A percentile compares a stretch with the other conserved stretches of the same genome.
These are phyloP conservation scores for Podosphaera xanthii DNA, from an alignment of 2,329 filamentous ascomycete species.

Conservation along the genomic window DNA sequence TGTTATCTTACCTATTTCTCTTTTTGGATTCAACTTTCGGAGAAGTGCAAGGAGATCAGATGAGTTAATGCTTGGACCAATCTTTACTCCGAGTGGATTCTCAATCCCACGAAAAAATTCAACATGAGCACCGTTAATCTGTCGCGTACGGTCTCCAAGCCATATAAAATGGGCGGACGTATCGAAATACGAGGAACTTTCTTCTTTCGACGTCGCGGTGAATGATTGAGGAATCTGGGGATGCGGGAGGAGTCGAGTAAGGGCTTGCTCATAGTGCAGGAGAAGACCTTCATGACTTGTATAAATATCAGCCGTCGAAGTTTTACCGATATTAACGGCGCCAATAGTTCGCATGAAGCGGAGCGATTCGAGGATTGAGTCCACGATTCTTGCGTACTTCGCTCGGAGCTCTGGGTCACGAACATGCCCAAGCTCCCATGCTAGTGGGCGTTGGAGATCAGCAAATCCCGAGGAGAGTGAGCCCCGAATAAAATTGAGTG, in stretches of 20 bases:
- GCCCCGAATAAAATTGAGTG: constrained; percentile 76
- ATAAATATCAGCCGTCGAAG: constrained; percentile 84
- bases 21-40: constrained; percentile 59
- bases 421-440: constrained; percentile 89
- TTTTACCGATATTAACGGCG: constrained; percentile 59
- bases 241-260: constrained; percentile 55
- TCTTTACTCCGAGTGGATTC: constrained; percentile 92
- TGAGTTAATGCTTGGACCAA: constrained; percentile 64
- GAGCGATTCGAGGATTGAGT: constrained; percentile 70
- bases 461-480: constrained; percentile 73
- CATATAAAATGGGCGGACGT: constrained; percentile 18
- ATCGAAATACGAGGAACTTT: constrained; percentile 50
- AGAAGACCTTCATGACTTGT: constrained; percentile 88
- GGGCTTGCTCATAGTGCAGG: constrained; percentile 76
- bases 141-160: constrained; percentile 28
- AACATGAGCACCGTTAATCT: constrained; percentile 80
- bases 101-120: constrained; percentile 94
- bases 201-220: constrained; percentile 4
- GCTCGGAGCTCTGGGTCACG: constrained; percentile 60
- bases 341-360: constrained; percentile 90
- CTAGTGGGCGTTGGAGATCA: constrained; percentile 76
- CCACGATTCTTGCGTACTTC: constrained; percentile 69
- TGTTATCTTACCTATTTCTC: constrained; percentile 80
- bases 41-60: constrained; percentile 59
- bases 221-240: constrained; percentile 19